Base-by-base conservation (phyloP, 2,329 filamentous ascomycete genomes). In the Epichloe brachyelytri region DNA sequence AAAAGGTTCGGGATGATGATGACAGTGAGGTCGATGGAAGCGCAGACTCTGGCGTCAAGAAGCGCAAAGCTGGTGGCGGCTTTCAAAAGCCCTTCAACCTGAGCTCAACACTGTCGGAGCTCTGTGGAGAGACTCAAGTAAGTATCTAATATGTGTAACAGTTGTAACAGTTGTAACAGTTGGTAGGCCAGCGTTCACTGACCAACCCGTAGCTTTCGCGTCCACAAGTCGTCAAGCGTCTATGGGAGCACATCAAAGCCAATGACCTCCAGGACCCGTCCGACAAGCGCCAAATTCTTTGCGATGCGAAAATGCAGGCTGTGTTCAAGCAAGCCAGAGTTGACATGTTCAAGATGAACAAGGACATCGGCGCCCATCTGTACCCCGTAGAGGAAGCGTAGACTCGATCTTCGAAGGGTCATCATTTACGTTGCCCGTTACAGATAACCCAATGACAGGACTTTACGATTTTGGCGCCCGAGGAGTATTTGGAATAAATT, bases 321-420 rank as follows among this genome's bases (percentile, higher is more conserved):
- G 86, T 98, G 7, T 98, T 98, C 73, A 95, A 95, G 67, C 79
- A 86, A 62, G 81, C 89, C 61, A 86, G 80, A 62, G 86, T 98
- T 47, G 88, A 97, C 69, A 98, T 98, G 93, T 98, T 98, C 68
- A 90, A 88, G 59, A 97, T 98, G 91, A 97, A 95, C 74, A 96
- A 96, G 74, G 80, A 95, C 15, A 80, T 97, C 11, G 88, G 87
- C 56, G 83, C 85, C 64, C 91, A 97, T 62, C 75, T 97, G 39
- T 96, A 95, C 63, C 86, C 85, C 2, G 77, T 87, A 46, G 88
- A 91, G 49, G 88, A 93, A 65, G 81, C 68, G 52, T 63, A 65
- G 40, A 33, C 20, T 20, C 20, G n/a, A 11, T 39, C 14, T 22
- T 10, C 15, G 3, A 5, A 19, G 30, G 7, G 19, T 8, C 20